phyloP scores from a whole-genome alignment of 768 basidiomycete genomes.

The Asterophora lycoperdoides region DNA sequence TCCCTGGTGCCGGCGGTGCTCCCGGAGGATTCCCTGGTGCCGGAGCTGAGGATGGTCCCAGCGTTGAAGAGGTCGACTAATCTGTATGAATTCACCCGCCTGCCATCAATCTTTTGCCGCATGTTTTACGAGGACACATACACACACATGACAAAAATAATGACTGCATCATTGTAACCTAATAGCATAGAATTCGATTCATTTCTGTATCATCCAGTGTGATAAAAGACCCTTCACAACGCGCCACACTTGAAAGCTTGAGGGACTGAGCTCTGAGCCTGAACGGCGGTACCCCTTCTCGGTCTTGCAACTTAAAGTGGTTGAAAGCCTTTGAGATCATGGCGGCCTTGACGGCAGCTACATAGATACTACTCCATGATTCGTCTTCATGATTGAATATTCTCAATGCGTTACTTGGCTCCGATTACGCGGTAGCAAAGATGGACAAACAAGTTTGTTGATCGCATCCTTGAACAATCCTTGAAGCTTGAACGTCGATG shows the following conservation, averaged over 20 bases:
- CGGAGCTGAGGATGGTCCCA: conserved; percentile 75
- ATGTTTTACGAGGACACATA: conserved; percentile 4
- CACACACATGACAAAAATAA: conserved; percentile 11
- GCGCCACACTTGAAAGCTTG: too few species aligned
- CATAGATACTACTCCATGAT: too few species aligned
- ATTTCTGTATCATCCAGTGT: background rate
- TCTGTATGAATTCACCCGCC: conserved; percentile 7
- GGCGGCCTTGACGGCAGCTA: too few species aligned
- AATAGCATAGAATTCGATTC: conserved; percentile 2
- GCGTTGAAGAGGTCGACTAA: conserved; percentile 89
- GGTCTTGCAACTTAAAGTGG: too few species aligned
- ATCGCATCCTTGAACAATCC: conserved; percentile 1
- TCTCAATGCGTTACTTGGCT: too few species aligned
- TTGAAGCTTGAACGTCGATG: background rate
- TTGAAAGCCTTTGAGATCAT: too few species aligned
- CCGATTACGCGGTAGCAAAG: too few species aligned
- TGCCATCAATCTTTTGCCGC: conserved; percentile 15
- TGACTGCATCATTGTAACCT: conserved; percentile 7
- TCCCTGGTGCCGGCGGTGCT: conserved; percentile 57
- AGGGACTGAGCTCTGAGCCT: too few species aligned
- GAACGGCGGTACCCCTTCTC: too few species aligned
- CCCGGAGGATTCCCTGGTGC: conserved; percentile 69
- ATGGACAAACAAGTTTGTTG: conserved; percentile 14
- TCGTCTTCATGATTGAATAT: too few species aligned
- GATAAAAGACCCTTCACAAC: too few species aligned